Evolutionary conservation across 345 rosid species (phyloP).

Genomic region (Bretschneidera sinensis): DNA sequence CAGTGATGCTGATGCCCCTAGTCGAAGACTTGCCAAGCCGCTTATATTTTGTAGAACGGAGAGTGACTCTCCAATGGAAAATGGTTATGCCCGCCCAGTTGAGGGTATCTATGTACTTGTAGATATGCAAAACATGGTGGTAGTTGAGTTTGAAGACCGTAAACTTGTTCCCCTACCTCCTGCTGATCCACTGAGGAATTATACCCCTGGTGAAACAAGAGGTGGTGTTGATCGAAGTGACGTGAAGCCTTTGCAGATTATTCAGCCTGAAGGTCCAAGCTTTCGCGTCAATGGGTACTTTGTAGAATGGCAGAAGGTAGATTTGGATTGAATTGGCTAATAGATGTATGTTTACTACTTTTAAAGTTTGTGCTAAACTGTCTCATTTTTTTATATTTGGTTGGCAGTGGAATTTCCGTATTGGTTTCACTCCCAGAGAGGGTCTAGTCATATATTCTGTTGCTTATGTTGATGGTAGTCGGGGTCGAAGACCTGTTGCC

Average conservation of each 20-base stretch:
- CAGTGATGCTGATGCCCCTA: slow-evolving; percentile 78
- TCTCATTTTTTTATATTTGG: slow-evolving; percentile 23
- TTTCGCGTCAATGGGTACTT: slow-evolving; percentile 74
- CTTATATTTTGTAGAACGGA: slow-evolving; percentile 89
- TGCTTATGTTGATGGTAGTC: slow-evolving; percentile 85
- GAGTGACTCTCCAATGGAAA: slow-evolving; percentile 95
- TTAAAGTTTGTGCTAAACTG: slow-evolving; percentile 9
- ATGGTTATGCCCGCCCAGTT: slow-evolving; percentile 95
- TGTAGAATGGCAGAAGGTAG: slow-evolving; percentile 93
- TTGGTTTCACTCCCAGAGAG: slow-evolving; percentile 90
- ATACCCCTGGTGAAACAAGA: slow-evolving; percentile 81
- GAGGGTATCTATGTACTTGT: slow-evolving; percentile 82
- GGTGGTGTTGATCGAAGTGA: slow-evolving; percentile 95
- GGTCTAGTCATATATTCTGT: slow-evolving; percentile 87
- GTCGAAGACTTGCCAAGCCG: slow-evolving; percentile 83
- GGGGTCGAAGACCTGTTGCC: slow-evolving; percentile 88
- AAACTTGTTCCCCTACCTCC: slow-evolving; percentile 87
- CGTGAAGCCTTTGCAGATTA: slow-evolving; percentile 73
- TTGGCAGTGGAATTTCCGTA: slow-evolving; percentile 88
- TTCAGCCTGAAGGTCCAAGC: slow-evolving; percentile 95
- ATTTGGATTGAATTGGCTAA: background rate
- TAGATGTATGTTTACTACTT: slow-evolving; percentile 4
- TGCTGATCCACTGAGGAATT: slow-evolving; percentile 86
- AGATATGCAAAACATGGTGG: slow-evolving; percentile 89
- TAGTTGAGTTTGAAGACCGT: slow-evolving; percentile 81